Percentiles rank a stretch among this genome's conserved stretches.
These are phyloP conservation scores for Rutstroemia sp. DNA, from an alignment of 2,329 filamentous ascomycete species.

Conservation along the genomic window DNA sequence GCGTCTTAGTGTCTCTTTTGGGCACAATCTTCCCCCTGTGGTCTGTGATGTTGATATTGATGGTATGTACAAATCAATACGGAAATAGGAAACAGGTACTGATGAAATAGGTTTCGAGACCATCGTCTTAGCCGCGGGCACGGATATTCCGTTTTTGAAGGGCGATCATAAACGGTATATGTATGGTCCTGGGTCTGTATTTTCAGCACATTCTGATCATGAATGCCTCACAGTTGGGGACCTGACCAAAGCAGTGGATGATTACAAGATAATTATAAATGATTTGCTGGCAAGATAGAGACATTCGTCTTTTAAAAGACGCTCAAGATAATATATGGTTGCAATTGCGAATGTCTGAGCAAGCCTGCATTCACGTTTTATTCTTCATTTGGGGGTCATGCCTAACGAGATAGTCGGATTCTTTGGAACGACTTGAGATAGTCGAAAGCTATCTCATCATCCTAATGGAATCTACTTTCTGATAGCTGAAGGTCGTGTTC, in stretches of 20 bases:
- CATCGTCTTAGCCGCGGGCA: not conserved
- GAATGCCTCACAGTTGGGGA: not conserved
- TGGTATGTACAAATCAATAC: conserved; percentile 35
- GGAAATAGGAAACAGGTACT: not conserved
- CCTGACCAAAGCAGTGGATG: not conserved
- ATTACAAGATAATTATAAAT: not conserved
- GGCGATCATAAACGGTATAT: not conserved
- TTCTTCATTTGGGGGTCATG: too few relatives aligned
- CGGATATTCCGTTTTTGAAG: not conserved
- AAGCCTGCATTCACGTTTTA: too few relatives aligned
- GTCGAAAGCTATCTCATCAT: too few relatives aligned
- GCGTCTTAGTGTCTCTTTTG: conserved; percentile 50
- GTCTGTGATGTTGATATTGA: conserved; percentile 61
- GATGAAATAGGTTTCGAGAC: not conserved
- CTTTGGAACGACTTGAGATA: too few relatives aligned
- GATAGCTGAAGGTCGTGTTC: too few relatives aligned
- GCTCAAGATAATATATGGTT: too few relatives aligned
- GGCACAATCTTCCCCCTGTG: conserved; percentile 68
- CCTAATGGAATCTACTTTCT: too few relatives aligned
- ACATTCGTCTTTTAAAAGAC: not conserved
- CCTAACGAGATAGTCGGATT: too few relatives aligned
- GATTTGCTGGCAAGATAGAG: not conserved
- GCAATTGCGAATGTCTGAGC: too few relatives aligned
- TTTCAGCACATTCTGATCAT: not conserved
- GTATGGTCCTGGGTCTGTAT: not conserved